A percentile compares a stretch with the other conserved stretches of the same genome.
These are phyloP conservation scores for Acanthamoeba sp. DNA, from an alignment of 208 protist species.

Conservation along the genomic window DNA sequence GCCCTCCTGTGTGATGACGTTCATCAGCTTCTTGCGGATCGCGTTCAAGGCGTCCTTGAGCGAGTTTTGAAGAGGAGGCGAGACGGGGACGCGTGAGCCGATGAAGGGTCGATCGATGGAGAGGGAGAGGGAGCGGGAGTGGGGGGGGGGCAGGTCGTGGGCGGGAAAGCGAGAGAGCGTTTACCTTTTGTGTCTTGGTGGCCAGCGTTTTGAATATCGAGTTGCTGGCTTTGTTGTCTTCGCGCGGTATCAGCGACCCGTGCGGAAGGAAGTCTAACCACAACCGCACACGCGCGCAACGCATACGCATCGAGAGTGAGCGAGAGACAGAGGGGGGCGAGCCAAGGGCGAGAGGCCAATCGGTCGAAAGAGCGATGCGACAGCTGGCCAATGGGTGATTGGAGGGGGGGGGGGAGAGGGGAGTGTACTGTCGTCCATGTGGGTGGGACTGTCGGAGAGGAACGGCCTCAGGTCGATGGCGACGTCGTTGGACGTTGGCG, in stretches of 20 bases:
- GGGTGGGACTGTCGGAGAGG: background rate
- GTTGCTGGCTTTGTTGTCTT: slow-evolving; percentile 3
- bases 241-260: slow-evolving; percentile 7
- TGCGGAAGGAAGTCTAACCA: background rate
- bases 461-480: background rate
- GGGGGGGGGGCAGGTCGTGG: background rate
- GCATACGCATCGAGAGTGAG: background rate
- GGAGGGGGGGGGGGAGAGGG: background rate
- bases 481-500: background rate
- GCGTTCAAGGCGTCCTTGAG: slow-evolving; percentile 22
- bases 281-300: background rate
- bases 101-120: too few relatives aligned
- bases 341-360: too few relatives aligned
- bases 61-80: too few relatives aligned
- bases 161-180: background rate
- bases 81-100: too few relatives aligned
- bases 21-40: slow-evolving; percentile 38
- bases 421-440: slow-evolving; percentile 2
- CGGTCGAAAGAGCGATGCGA: too few relatives aligned
- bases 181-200: slow-evolving; percentile 4
- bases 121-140: too few relatives aligned
- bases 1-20: slow-evolving; percentile 2
- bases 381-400: too few relatives aligned
- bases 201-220: slow-evolving; percentile 25
- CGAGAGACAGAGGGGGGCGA: too few relatives aligned